These are phyloP conservation scores for Diaporthe sp. DNA, from an alignment of 2,329 filamentous ascomycete species.

Conservation along the genomic window DNA sequence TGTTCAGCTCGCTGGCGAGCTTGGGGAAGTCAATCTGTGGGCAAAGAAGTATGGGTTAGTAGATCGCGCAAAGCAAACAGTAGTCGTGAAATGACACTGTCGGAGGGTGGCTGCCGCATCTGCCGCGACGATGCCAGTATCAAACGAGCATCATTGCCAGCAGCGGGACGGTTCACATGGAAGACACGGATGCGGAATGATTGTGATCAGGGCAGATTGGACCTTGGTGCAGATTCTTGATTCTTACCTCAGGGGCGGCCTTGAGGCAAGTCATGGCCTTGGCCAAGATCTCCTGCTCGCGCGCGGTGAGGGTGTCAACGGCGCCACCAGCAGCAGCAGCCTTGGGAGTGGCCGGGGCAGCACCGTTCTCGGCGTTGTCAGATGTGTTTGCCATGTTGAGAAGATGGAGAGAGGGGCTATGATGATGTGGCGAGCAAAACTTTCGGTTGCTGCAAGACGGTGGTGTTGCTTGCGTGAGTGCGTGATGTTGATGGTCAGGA, in stretches of 20 bases:
- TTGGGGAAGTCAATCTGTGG: slow-evolving; percentile 45
- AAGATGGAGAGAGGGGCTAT: not conserved
- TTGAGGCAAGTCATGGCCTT: slow-evolving; percentile 33
- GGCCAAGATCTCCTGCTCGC: slow-evolving; percentile 50
- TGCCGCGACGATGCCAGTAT: not conserved
- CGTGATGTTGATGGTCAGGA: not conserved
- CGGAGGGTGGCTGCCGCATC: too few species aligned
- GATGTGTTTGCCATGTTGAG: not conserved
- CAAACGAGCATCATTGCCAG: not conserved
- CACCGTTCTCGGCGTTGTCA: slow-evolving; percentile 11
- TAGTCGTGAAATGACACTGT: not conserved
- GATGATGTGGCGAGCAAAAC: too few species aligned
- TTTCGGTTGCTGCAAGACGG: not conserved
- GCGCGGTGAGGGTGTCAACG: slow-evolving; percentile 17
- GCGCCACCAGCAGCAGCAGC: slow-evolving; percentile 6
- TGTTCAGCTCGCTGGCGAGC: slow-evolving; percentile 69
- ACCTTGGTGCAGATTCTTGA: too few species aligned
- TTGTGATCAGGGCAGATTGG: not conserved
- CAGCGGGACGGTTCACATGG: not conserved
- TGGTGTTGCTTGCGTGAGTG: not conserved
- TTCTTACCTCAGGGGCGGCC: slow-evolving; percentile 31
- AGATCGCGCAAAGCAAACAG: not conserved
- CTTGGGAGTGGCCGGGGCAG: slow-evolving; percentile 14
- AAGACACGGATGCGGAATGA: not conserved
- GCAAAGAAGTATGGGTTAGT: not conserved